These are phyloP conservation scores for Histomonas meleagridis DNA, from an alignment of 208 protist species.

Conservation along the genomic window DNA sequence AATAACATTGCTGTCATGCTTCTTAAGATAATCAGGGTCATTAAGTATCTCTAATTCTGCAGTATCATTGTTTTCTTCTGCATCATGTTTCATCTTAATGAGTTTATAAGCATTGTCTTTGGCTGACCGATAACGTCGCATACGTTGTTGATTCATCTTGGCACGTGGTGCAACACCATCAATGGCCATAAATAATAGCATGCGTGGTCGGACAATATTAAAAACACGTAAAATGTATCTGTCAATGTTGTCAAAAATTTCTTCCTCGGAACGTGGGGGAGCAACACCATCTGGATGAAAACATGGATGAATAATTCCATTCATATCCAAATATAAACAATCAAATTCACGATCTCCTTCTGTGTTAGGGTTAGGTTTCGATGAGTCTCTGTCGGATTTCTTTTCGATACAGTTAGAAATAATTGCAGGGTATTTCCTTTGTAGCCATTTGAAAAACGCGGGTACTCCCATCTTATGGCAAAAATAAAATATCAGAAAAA, in stretches of 20 bases:
- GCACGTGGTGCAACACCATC: conserved; percentile 90
- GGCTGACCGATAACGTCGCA: conserved; percentile 69
- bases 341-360: conserved; percentile 36
- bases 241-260: conserved; percentile 75
- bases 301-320: conserved; percentile 37
- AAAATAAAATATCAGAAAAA: too few relatives aligned
- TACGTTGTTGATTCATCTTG: conserved; percentile 98
- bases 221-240: conserved; percentile 89
- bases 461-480: conserved; percentile 40
- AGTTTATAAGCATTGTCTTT: conserved; percentile 29
- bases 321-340: conserved; percentile 39
- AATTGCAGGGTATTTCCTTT: conserved; percentile 22
- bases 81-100: neutral
- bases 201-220: conserved; percentile 78
- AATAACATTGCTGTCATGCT: conserved; percentile 6
- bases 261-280: conserved; percentile 55
- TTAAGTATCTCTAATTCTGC: neutral
- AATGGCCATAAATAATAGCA: conserved; percentile 86
- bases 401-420: conserved; percentile 33
- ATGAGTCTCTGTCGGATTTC: neutral
- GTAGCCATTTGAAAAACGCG: conserved; percentile 6
- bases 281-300: conserved; percentile 45
- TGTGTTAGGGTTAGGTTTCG: neutral
- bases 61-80: neutral
- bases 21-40: conserved; percentile 17